A percentile compares a stretch with the other conserved stretches of the same genome.
These are phyloP conservation scores for Trichophaea hybrida DNA, from an alignment of 2,329 filamentous ascomycete species.

Conservation along the genomic window DNA sequence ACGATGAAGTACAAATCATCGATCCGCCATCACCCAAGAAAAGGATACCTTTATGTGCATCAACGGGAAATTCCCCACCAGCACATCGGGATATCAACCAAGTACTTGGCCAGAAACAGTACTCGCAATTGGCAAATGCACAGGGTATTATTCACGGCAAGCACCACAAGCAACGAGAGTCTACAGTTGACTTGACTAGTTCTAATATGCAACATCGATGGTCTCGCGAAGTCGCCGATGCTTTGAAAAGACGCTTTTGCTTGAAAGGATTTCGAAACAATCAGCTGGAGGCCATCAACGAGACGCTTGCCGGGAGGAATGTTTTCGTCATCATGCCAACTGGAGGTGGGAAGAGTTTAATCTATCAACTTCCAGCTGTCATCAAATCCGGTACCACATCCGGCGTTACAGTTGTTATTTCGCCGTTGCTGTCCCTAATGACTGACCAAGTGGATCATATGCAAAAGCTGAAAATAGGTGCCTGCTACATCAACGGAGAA, in stretches of 20 bases:
- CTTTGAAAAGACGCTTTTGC: slow-evolving; percentile 69
- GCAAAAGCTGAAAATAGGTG: slow-evolving; percentile 57
- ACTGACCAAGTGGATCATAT: slow-evolving; percentile 88
- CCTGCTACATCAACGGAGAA: slow-evolving; percentile 69
- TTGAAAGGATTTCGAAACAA: slow-evolving; percentile 79
- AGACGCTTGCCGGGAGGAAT: slow-evolving; percentile 73
- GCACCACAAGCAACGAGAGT: slow-evolving; percentile 14
- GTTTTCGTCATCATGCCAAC: slow-evolving; percentile 96
- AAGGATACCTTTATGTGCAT: slow-evolving; percentile 5
- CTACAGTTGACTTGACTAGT: slow-evolving; percentile 23
- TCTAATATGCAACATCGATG: slow-evolving; percentile 51
- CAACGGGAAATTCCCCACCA: slow-evolving; percentile 14
- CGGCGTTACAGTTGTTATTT: slow-evolving; percentile 89
- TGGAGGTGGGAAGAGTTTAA: slow-evolving; percentile 89
- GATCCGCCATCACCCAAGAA: neutral
- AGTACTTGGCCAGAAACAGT: slow-evolving; percentile 13
- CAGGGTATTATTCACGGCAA: neutral
- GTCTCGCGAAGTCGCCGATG: slow-evolving; percentile 70
- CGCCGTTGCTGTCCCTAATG: slow-evolving; percentile 88
- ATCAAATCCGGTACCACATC: slow-evolving; percentile 64
- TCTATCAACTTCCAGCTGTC: slow-evolving; percentile 86
- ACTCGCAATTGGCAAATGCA: neutral
- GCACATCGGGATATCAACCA: slow-evolving; percentile 8
- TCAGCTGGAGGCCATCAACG: slow-evolving; percentile 90
- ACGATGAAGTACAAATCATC: slow-evolving; percentile 7